These are phyloP conservation scores for Carex parvula DNA, from an alignment of 176 grass and related monocot species.

Conservation along the genomic window DNA sequence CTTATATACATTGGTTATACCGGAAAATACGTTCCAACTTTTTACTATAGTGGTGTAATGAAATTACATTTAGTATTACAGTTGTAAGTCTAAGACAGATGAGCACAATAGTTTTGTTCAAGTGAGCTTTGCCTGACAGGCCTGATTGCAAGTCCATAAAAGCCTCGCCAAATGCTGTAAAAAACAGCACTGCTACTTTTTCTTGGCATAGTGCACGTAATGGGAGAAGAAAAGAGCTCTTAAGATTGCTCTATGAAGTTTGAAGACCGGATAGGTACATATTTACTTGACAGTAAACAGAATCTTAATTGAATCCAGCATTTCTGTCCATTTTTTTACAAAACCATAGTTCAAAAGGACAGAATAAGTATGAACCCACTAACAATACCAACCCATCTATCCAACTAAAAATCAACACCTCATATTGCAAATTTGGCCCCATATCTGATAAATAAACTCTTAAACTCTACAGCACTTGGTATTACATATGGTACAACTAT, in stretches of 20 bases:
- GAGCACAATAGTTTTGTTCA: background rate
- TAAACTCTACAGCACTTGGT: background rate
- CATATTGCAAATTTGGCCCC: background rate
- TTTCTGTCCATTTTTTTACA: background rate
- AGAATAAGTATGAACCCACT: background rate
- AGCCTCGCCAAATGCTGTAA: background rate
- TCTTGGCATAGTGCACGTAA: background rate
- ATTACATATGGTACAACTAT: background rate
- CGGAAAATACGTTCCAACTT: too few species aligned
- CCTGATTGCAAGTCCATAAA: background rate
- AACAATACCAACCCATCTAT: background rate
- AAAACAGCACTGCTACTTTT: background rate
- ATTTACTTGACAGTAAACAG: background rate
- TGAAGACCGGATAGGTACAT: background rate
- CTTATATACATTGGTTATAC: too few species aligned
- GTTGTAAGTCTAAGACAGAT: too few species aligned
- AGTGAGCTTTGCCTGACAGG: background rate
- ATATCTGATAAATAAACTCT: background rate
- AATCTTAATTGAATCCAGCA: background rate
- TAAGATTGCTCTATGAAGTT: background rate
- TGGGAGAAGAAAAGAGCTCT: background rate
- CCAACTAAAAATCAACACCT: background rate
- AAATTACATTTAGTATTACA: too few species aligned
- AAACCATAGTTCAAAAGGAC: background rate
- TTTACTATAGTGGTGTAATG: too few species aligned